Conservation (phyloP, 139 green algal genomes). For the Diplosphaera chodatii region DNA sequence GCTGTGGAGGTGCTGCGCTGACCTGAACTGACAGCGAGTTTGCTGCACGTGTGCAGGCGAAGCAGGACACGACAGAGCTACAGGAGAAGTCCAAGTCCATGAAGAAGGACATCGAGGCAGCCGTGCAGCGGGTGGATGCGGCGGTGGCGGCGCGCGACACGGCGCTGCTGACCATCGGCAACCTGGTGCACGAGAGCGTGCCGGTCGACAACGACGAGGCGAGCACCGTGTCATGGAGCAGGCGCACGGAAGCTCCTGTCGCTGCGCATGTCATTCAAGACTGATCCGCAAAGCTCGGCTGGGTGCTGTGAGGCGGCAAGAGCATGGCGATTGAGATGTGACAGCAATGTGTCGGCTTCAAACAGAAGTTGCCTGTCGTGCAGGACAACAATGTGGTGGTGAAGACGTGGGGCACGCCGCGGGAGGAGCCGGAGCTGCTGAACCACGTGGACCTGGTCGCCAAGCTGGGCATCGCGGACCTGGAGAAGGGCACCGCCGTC, state of each 20-base stretch:
- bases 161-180: constrained; percentile 82
- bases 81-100: constrained; percentile 77
- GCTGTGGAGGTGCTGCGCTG: too few relatives aligned
- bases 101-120: constrained; percentile 66
- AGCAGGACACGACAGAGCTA: constrained; percentile 74
- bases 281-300: too few relatives aligned
- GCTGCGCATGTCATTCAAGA: too few relatives aligned
- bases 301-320: neutral
- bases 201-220: constrained; percentile 90
- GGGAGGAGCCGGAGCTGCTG: constrained; percentile 65
- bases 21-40: too few relatives aligned
- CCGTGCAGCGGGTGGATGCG: constrained; percentile 64
- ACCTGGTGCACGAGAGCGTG: constrained; percentile 95
- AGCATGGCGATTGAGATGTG: neutral
- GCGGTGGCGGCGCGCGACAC: constrained; percentile 56
- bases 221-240: neutral
- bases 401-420: constrained; percentile 46
- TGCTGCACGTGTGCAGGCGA: constrained; percentile 74
- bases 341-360: too few relatives aligned
- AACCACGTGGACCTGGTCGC: constrained; percentile 96
- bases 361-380: too few relatives aligned
- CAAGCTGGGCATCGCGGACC: constrained; percentile 86
- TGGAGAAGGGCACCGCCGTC: constrained; percentile 74
- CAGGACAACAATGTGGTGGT: constrained; percentile 90
- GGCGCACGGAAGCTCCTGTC: neutral